Evolutionary conservation across 441 rosid genomes (phyloP).

Genomic region (Corymbia calophylla): DNA sequence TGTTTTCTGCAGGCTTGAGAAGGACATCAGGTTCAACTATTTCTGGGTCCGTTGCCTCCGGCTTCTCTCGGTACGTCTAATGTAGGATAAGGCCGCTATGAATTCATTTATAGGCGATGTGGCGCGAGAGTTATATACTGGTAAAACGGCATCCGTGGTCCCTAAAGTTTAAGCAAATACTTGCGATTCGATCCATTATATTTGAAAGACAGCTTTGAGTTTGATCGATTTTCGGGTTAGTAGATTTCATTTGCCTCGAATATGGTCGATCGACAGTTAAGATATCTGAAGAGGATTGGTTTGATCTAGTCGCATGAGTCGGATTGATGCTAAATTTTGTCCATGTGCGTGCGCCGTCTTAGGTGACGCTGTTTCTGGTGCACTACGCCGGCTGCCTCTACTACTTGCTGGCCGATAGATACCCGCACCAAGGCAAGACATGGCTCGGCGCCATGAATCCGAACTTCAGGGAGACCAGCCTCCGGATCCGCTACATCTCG

Average conservation of each 20-base stretch:
- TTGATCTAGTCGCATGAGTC: neutral
- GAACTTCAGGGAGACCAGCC: slow-evolving; percentile 42
- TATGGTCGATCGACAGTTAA: neutral
- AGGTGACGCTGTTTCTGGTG: slow-evolving; percentile 57
- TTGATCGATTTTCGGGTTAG: neutral
- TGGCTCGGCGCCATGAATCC: slow-evolving; percentile 54
- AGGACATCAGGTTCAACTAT: slow-evolving; percentile 61
- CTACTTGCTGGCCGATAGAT: slow-evolving; percentile 55
- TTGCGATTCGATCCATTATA: neutral
- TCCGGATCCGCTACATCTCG: slow-evolving; percentile 50
- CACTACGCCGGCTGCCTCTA: slow-evolving; percentile 67
- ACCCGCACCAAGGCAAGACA: slow-evolving; percentile 49
- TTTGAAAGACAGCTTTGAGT: neutral
- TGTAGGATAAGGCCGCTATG: neutral
- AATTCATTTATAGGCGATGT: neutral
- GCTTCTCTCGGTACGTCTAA: slow-evolving; percentile 37
- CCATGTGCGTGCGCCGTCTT: neutral
- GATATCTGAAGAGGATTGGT: neutral
- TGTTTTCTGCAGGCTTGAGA: slow-evolving; percentile 46
- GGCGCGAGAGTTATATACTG: neutral
- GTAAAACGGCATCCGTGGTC: neutral
- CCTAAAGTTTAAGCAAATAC: neutral
- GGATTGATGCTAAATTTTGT: neutral
- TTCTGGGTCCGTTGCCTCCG: slow-evolving; percentile 57
- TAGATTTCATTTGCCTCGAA: neutral